These are phyloP conservation scores for Aspergillus ustus DNA, from an alignment of 2,329 filamentous ascomycete species.

Conservation along the genomic window DNA sequence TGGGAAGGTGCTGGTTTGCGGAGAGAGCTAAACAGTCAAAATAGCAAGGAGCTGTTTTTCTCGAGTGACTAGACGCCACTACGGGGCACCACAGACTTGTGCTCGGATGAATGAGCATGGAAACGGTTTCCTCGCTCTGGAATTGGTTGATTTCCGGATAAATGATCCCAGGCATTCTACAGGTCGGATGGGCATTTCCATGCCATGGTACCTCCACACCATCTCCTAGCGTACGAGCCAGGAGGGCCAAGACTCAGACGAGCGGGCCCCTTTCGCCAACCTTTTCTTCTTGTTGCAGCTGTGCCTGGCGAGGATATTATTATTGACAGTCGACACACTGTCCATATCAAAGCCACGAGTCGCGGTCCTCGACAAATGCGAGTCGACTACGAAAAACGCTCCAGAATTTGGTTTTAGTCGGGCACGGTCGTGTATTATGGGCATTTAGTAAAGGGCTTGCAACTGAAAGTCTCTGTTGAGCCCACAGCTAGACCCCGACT, in stretches of 20 bases:
- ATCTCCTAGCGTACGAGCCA: not conserved
- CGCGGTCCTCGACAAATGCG: not conserved
- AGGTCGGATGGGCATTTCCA: not conserved
- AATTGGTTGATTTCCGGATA: slow-evolving; percentile 3
- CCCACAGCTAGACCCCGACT: not conserved
- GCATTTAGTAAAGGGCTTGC: not conserved
- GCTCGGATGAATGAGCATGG: not conserved
- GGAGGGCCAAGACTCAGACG: not conserved
- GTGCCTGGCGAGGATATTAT: not conserved
- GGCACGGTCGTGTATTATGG: not conserved
- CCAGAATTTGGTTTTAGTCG: not conserved
- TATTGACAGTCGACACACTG: not conserved
- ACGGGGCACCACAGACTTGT: not conserved
- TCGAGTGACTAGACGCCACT: not conserved
- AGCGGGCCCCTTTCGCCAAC: not conserved
- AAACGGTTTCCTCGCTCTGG: not conserved
- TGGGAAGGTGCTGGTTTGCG: not conserved
- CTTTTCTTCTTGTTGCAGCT: not conserved
- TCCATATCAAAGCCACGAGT: not conserved
- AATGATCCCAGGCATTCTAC: not conserved
- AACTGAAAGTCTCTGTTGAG: too few species aligned
- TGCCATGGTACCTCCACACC: not conserved
- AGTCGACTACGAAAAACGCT: not conserved
- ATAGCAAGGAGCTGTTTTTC: not conserved
- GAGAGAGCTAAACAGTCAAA: not conserved